A percentile compares a stretch with the other conserved stretches of the same genome.
Conservation (phyloP, 768 basidiomycete genomes). For the Gautieria morchelliformis region DNA sequence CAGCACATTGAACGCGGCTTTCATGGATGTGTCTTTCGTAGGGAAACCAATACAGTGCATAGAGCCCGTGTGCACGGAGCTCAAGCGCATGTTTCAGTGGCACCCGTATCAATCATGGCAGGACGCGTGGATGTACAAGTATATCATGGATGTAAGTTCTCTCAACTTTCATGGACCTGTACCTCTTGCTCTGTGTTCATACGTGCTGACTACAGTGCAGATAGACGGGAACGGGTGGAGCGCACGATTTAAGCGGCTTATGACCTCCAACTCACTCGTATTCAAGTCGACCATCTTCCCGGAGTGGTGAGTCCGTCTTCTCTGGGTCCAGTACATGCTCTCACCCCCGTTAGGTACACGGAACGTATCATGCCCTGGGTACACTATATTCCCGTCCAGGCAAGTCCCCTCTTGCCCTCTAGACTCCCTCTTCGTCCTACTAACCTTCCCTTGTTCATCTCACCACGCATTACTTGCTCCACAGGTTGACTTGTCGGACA, state of each 20-base stretch:
- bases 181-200: too few species aligned
- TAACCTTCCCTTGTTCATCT: too few species aligned
- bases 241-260: constrained; percentile 53
- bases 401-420: background rate
- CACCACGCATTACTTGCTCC: background rate
- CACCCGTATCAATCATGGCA: constrained; percentile 30
- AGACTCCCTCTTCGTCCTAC: constrained; percentile 4
- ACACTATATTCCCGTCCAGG: constrained; percentile 62
- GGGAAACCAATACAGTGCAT: constrained; percentile 37
- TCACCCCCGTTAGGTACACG: constrained; percentile 31
- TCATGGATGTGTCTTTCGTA: constrained; percentile 54
- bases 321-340: background rate
- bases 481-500: constrained; percentile 49
- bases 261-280: constrained; percentile 51
- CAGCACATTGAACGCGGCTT: constrained; percentile 35
- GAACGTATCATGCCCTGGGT: constrained; percentile 59
- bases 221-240: constrained; percentile 64
- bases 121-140: constrained; percentile 51
- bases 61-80: constrained; percentile 30
- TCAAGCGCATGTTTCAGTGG: constrained; percentile 43
- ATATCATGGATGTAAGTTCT: constrained; percentile 43
- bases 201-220: constrained; percentile 17
- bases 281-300: constrained; percentile 68
- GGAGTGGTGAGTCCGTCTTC: constrained; percentile 43
- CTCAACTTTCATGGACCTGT: background rate